These are phyloP conservation scores for Oropetium thomaeum DNA, from an alignment of 176 grass and related monocot species.

Conservation along the genomic window DNA sequence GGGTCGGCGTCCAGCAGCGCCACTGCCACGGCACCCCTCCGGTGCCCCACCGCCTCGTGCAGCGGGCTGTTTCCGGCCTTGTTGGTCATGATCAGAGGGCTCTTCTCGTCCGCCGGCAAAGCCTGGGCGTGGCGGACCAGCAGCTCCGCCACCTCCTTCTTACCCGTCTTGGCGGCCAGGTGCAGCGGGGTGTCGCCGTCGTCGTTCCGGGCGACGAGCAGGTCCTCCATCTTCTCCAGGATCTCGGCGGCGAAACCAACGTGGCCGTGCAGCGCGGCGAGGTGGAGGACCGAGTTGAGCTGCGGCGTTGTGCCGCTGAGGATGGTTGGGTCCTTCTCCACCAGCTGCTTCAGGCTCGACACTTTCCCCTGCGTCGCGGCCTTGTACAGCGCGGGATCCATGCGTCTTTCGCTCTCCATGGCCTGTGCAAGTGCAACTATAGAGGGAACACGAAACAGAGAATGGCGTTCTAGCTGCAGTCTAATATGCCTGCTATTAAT, in stretches of 20 bases:
- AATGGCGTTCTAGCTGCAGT: background rate
- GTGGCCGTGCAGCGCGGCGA: conserved; percentile 47
- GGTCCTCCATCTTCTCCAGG: background rate
- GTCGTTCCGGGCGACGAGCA: conserved; percentile 35
- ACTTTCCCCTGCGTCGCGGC: conserved; percentile 42
- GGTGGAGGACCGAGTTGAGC: conserved; percentile 55
- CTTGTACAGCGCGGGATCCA: conserved; percentile 48
- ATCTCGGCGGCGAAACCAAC: conserved; percentile 16
- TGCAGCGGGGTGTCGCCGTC: conserved; percentile 72
- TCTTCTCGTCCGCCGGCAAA: conserved; percentile 13
- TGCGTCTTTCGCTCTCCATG: background rate
- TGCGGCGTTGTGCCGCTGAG: conserved; percentile 47
- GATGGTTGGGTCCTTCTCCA: background rate
- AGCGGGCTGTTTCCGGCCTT: conserved; percentile 39
- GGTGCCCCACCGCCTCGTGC: conserved; percentile 56
- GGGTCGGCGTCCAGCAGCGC: conserved; percentile 43
- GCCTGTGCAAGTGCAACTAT: background rate
- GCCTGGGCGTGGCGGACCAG: background rate
- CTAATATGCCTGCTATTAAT: background rate
- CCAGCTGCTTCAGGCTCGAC: background rate
- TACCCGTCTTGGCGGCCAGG: conserved; percentile 45
- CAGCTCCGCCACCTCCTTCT: conserved; percentile 5
- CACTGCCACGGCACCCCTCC: conserved; percentile 27
- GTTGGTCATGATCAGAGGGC: conserved; percentile 20
- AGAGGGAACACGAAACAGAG: background rate